phyloP scores from a whole-genome alignment of 306 rosid genomes.

The Lathyrus oleraceus region DNA sequence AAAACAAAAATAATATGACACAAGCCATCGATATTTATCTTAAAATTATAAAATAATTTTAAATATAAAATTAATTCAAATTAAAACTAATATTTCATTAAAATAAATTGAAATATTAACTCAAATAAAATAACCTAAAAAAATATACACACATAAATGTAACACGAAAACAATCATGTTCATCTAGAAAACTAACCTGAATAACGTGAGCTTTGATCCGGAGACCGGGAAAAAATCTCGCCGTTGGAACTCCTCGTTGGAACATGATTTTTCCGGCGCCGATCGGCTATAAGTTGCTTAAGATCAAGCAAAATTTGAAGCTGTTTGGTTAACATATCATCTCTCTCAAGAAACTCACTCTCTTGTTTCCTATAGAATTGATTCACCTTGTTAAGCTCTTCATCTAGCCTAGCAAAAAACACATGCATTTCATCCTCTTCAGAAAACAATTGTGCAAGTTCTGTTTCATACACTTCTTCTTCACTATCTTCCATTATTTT shows the following conservation, averaged over 20 bases:
- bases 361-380: constrained; percentile 69
- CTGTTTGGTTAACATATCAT: constrained; percentile 63
- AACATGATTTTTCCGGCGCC: constrained; percentile 43
- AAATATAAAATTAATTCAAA: too few species aligned
- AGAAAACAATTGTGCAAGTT: constrained; percentile 72
- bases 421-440: constrained; percentile 68
- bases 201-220: constrained; percentile 44
- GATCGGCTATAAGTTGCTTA: constrained; percentile 52
- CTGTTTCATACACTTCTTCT: constrained; percentile 67
- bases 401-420: constrained; percentile 68
- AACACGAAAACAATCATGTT: too few species aligned
- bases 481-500: constrained; percentile 48
- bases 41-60: too few species aligned
- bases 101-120: too few species aligned
- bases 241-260: neutral
- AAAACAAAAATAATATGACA: too few species aligned
- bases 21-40: too few species aligned
- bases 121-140: too few species aligned
- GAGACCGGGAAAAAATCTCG: constrained; percentile 44
- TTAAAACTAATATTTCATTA: too few species aligned
- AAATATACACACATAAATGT: too few species aligned
- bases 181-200: constrained; percentile 43
- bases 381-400: constrained; percentile 79
- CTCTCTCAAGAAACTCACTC: constrained; percentile 68
- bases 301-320: constrained; percentile 58